Conservation (phyloP, 495 filamentous ascomycete genomes). For the Xylaria cubensis region DNA sequence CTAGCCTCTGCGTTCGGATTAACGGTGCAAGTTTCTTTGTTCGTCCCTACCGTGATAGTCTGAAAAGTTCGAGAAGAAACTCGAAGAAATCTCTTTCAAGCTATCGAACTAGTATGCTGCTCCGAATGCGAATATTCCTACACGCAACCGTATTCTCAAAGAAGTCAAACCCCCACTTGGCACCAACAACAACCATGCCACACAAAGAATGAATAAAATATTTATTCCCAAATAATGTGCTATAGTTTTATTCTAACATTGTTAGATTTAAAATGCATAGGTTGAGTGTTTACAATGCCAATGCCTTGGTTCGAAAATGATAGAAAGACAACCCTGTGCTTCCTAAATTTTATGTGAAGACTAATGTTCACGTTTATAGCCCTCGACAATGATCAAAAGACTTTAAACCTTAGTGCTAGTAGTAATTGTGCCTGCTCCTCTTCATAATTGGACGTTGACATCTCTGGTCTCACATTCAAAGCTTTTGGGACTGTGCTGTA, state of each 20-base stretch:
- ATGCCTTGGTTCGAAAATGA: neutral
- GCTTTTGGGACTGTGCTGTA: neutral
- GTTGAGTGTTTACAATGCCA: neutral
- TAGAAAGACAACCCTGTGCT: neutral
- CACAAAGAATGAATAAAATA: neutral
- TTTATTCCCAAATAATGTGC: neutral
- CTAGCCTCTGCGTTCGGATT: slow-evolving; percentile 14
- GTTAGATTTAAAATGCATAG: neutral
- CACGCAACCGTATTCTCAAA: slow-evolving; percentile 13
- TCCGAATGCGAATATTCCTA: slow-evolving; percentile 11
- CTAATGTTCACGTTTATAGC: neutral
- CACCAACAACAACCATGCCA: neutral
- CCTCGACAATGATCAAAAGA: neutral
- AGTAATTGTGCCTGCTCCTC: neutral
- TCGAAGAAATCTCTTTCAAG: neutral
- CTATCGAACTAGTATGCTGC: neutral
- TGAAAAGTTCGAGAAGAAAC: neutral
- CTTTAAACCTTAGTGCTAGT: neutral
- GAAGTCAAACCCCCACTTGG: neutral
- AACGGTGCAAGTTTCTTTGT: slow-evolving; percentile 8
- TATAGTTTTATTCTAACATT: neutral
- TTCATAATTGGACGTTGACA: neutral
- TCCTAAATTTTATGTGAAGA: neutral
- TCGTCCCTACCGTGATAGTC: neutral
- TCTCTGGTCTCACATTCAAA: neutral